Evolutionary conservation across 306 rosid species (phyloP), one percentile per base, ranked within the genome.

Genomic region (Alnus glutinosa): DNA sequence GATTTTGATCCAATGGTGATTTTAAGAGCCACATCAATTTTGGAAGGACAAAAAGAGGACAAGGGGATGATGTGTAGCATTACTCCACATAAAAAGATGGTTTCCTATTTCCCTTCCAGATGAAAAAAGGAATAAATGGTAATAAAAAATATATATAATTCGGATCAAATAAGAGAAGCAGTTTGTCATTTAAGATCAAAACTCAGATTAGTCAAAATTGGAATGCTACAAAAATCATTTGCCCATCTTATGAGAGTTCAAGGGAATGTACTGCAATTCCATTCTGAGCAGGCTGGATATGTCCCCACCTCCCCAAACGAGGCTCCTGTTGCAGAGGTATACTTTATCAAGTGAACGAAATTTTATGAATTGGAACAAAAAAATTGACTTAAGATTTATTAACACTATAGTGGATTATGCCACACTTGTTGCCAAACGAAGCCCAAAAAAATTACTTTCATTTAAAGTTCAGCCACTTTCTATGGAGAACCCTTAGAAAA

Each of bases 231-330:
- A 23, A 64, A 50, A 51, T 79, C 49, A 49, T 72, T 68, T 78
- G 78, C 80, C 74, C 71, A 59, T 86, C 80, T 83, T 84, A 89
- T 6, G 88, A 85, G 49, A 89, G 89, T 78, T 88, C 79, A 3
- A 95, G 90, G 52, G 87, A 81, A 79, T 92, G 94, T 83, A 95
- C 74, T 52, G 91, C 89, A 71, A 95, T 84, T 76, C 97, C 98
- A 54, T 95, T 95, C 28, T 78, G 89, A 73, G 98, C 94, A 62
- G 82, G 86, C 6, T 80, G 73, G 66, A 71, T 75, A 12, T 75
- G 75, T 51, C 98, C 98, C 97, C 98, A 92, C 83, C 95, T 89
- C 84, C 98, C 98, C 2, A 95, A 84, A 34, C 98, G 96, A 74
- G 98, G 97, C 83, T 92, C 98, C 98, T 92, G 97, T 74, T 44